Percentiles rank a stretch among this genome's conserved stretches.
These are phyloP conservation scores for Trichoderma sp. DNA, from an alignment of 2,329 filamentous ascomycete species.

Conservation along the genomic window DNA sequence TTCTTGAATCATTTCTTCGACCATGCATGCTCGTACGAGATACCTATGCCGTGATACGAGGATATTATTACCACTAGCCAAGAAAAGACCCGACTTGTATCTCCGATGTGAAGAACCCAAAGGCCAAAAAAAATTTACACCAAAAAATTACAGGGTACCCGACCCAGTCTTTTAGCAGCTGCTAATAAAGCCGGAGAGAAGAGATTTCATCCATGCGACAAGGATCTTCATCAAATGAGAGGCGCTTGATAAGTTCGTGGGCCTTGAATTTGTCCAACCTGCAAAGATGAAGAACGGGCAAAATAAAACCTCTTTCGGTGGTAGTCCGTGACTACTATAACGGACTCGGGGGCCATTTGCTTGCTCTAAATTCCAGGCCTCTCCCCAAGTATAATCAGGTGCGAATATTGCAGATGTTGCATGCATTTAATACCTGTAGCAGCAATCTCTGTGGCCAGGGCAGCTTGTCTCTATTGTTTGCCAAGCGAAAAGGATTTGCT, in stretches of 20 bases:
- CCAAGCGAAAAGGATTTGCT: background rate
- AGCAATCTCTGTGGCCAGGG: background rate
- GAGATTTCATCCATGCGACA: conserved; percentile 12
- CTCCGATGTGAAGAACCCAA: background rate
- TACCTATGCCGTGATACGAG: conserved; percentile 2
- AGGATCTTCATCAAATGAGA: conserved; percentile 18
- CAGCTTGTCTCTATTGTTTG: background rate
- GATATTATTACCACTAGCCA: background rate
- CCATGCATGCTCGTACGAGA: background rate
- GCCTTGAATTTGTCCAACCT: background rate
- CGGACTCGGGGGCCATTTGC: background rate
- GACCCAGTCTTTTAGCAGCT: conserved; percentile 18
- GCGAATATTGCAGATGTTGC: background rate
- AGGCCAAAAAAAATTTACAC: background rate
- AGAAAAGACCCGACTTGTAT: conserved; percentile 10
- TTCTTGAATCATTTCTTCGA: background rate
- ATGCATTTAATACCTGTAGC: background rate
- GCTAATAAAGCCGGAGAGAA: conserved; percentile 13
- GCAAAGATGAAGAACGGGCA: background rate
- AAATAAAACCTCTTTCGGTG: background rate
- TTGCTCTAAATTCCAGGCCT: background rate
- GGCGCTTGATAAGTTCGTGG: conserved; percentile 9
- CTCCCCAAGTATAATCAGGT: background rate
- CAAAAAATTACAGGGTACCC: background rate
- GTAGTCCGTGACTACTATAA: background rate